Evolutionary conservation across 1,284 basidiomycete genomes (phyloP).

Genomic region (Ceratobasidium papillatum): DNA sequence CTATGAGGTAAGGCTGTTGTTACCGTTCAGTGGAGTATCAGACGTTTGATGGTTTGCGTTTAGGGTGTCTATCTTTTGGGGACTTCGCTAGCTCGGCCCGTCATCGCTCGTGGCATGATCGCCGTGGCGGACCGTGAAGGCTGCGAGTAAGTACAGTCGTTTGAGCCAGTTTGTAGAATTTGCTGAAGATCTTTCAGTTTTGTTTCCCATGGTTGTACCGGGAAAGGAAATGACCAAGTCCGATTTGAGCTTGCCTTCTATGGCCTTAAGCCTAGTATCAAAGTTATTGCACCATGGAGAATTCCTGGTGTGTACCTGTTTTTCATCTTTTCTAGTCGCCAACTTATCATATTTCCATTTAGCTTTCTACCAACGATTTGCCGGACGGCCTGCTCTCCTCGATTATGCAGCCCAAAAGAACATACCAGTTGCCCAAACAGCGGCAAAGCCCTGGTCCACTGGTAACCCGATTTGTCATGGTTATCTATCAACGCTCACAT

Average conservation of each 20-base stretch:
- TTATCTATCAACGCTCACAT: not conserved
- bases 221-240: conserved; percentile 99
- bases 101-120: conserved; percentile 99
- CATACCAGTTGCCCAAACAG: conserved; percentile 95
- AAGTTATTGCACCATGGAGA: conserved; percentile 98
- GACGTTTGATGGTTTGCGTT: not conserved
- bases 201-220: conserved; percentile 98
- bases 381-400: conserved; percentile 92
- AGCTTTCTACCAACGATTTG: conserved; percentile 98
- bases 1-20: conserved; percentile 75
- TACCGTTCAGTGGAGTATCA: not conserved
- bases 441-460: conserved; percentile 98
- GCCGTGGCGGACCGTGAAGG: conserved; percentile 88
- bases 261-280: conserved; percentile 97
- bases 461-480: conserved; percentile 49
- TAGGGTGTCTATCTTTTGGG: conserved; percentile 97
- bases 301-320: conserved; percentile 72
- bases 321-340: not conserved
- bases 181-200: conserved; percentile 62
- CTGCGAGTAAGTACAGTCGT: conserved; percentile 74
- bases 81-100: conserved; percentile 96
- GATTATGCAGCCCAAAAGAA: conserved; percentile 88
- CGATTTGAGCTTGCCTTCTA: conserved; percentile 99
- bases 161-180: not conserved
- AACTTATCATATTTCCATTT: conserved; percentile 5